A percentile compares a stretch with the other conserved stretches of the same genome.
Conservation (phyloP, 2,329 filamentous ascomycete species). For the Cordyceps militaris region DNA sequence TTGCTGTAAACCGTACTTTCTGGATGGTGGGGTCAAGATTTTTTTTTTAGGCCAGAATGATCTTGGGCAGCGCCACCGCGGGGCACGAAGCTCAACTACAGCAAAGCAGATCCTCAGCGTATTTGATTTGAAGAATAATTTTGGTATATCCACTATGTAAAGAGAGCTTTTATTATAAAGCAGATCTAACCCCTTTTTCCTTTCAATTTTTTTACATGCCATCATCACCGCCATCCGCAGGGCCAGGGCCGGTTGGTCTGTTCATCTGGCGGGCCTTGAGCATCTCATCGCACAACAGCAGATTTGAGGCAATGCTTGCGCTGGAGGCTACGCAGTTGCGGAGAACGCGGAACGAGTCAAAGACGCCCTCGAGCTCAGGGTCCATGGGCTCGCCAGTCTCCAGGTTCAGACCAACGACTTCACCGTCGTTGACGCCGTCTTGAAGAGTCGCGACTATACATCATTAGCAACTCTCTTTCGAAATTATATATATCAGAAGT, state of each 20-base stretch:
- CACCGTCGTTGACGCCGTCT: constrained; percentile 78
- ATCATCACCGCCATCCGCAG: constrained; percentile 55
- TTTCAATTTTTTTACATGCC: constrained; percentile 33
- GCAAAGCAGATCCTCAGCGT: neutral
- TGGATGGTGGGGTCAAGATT: constrained; percentile 33
- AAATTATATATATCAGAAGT: neutral
- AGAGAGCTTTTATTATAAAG: constrained; percentile 31
- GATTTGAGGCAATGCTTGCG: constrained; percentile 89
- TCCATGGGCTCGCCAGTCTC: constrained; percentile 90
- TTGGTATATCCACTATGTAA: constrained; percentile 20
- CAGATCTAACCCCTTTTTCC: constrained; percentile 27
- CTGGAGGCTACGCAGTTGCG: constrained; percentile 91
- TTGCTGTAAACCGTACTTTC: constrained; percentile 1
- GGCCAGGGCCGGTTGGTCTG: constrained; percentile 53
- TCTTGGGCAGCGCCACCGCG: constrained; percentile 19
- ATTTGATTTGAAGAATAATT: neutral
- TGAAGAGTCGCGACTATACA: constrained; percentile 70
- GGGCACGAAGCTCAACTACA: constrained; percentile 16
- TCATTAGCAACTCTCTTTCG: constrained; percentile 13
- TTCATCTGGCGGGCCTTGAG: constrained; percentile 97
- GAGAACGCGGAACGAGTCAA: constrained; percentile 91
- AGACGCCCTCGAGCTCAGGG: constrained; percentile 84
- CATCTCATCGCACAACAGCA: constrained; percentile 93
- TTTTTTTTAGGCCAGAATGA: constrained; percentile 23
- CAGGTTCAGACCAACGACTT: constrained; percentile 79